Conservation (phyloP, 768 basidiomycete species). For the Tylopilus plumbeoviolaceoides region DNA sequence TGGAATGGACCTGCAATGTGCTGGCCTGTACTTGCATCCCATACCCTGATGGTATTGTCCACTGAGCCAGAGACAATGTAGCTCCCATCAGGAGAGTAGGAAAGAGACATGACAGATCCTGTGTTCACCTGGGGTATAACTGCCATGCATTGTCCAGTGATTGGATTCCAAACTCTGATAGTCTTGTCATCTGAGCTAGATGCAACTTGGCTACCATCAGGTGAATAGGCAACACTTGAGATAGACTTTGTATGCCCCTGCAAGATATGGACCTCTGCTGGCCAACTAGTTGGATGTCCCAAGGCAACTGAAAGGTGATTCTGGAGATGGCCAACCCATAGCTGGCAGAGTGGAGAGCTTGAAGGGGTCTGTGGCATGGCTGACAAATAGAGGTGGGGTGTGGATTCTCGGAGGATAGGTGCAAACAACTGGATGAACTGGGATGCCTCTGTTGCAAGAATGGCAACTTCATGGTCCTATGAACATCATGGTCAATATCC, state of each 20-base stretch:
- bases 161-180: slow-evolving; percentile 18
- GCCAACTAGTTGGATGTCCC: slow-evolving; percentile 12
- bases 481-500: slow-evolving; percentile 1
- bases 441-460: slow-evolving; percentile 22
- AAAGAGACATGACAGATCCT: neutral
- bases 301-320: slow-evolving; percentile 9
- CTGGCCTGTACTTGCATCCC: slow-evolving; percentile 18
- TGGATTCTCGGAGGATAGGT: slow-evolving; percentile 26
- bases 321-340: slow-evolving; percentile 20
- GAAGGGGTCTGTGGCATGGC: slow-evolving; percentile 34
- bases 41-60: slow-evolving; percentile 15
- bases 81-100: slow-evolving; percentile 26
- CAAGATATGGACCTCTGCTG: slow-evolving; percentile 14
- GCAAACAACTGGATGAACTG: slow-evolving; percentile 32
- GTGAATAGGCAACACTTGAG: slow-evolving; percentile 20
- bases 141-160: slow-evolving; percentile 12
- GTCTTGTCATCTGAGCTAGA: slow-evolving; percentile 23
- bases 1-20: slow-evolving; percentile 11
- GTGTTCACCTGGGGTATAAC: slow-evolving; percentile 3
- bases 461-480: slow-evolving; percentile 11
- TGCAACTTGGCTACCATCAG: slow-evolving; percentile 20
- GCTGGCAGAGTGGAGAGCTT: slow-evolving; percentile 21
- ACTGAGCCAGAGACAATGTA: slow-evolving; percentile 13
- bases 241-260: slow-evolving; percentile 15
- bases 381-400: slow-evolving; percentile 38